These are phyloP conservation scores for Pythium aphanidermatum DNA, from an alignment of 352 stramenopile genomes.

Conservation along the genomic window DNA sequence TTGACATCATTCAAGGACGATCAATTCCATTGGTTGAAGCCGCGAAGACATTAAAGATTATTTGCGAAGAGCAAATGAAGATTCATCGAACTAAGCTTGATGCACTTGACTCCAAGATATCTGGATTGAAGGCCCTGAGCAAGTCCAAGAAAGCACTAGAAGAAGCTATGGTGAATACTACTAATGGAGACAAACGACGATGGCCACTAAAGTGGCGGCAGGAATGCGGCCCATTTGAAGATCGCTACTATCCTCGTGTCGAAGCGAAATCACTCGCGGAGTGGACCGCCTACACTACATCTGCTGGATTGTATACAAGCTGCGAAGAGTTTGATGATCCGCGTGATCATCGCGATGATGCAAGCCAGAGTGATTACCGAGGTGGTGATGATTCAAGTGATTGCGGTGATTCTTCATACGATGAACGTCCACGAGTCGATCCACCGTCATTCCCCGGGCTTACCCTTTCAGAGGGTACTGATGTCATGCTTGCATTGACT, in stretches of 20 bases:
- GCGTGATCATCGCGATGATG: conserved; percentile 21
- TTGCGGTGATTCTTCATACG: not conserved
- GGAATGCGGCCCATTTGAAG: conserved; percentile 67
- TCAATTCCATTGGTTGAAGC: conserved; percentile 64
- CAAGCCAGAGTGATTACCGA: conserved; percentile 11
- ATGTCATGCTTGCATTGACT: conserved; percentile 68
- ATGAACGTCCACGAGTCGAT: not conserved
- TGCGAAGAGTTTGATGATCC: conserved; percentile 43
- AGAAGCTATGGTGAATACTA: conserved; percentile 19
- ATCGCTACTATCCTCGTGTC: conserved; percentile 50
- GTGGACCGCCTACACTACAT: conserved; percentile 72
- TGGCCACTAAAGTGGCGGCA: conserved; percentile 74
- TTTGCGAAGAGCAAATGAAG: conserved; percentile 68
- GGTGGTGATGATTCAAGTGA: not conserved
- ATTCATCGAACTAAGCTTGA: conserved; percentile 63
- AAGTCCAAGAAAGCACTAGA: conserved; percentile 29
- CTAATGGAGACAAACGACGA: conserved; percentile 29
- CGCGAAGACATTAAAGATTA: conserved; percentile 62
- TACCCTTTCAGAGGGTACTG: conserved; percentile 66
- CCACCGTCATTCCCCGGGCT: conserved; percentile 33
- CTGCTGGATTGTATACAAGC: conserved; percentile 57
- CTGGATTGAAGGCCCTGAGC: conserved; percentile 32
- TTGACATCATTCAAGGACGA: conserved; percentile 49
- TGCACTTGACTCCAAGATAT: conserved; percentile 57
- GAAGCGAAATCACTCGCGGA: conserved; percentile 64